These are phyloP conservation scores for Effrenium voratum DNA, from an alignment of 73 alveolate genomes.

Conservation along the genomic window DNA sequence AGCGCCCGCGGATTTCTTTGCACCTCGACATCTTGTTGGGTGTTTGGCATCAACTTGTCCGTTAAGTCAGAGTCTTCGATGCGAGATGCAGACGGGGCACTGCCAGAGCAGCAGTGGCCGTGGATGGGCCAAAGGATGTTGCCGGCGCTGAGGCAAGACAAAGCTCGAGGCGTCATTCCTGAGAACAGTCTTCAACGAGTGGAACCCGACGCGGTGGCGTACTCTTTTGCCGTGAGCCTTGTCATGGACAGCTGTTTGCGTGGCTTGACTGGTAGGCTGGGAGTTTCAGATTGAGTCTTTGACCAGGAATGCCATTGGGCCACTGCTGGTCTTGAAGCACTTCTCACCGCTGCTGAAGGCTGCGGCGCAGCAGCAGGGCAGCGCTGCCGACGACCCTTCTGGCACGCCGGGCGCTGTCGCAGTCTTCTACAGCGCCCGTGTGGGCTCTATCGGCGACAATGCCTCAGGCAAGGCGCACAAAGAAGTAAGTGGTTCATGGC, in stretches of 20 bases:
- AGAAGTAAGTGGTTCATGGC: no score
- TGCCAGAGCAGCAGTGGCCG: no score
- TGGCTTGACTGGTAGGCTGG: neutral
- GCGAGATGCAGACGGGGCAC: no score
- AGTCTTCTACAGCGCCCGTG: slow-evolving; percentile 88
- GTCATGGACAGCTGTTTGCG: neutral
- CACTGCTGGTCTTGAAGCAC: slow-evolving; percentile 70
- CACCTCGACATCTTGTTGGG: no score
- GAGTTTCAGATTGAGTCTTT: neutral
- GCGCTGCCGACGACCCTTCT: neutral
- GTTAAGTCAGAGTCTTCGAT: no score
- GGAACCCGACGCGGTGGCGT: slow-evolving; percentile 28
- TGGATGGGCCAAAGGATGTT: neutral
- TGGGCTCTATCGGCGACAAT: slow-evolving; percentile 92
- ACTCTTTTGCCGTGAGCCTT: slow-evolving; percentile 61
- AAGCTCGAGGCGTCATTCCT: slow-evolving; percentile 83
- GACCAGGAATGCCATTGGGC: slow-evolving; percentile 70
- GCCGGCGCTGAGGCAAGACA: slow-evolving; percentile 63
- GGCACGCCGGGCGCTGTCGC: slow-evolving; percentile 9
- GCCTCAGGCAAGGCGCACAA: slow-evolving; percentile 66
- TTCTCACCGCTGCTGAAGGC: slow-evolving; percentile 60
- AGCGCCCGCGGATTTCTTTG: no score
- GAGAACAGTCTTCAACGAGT: slow-evolving; percentile 54
- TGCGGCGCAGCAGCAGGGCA: neutral
- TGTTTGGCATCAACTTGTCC: no score